Base-by-base conservation (phyloP, 768 basidiomycete species). In the Leccinum variicolor region DNA sequence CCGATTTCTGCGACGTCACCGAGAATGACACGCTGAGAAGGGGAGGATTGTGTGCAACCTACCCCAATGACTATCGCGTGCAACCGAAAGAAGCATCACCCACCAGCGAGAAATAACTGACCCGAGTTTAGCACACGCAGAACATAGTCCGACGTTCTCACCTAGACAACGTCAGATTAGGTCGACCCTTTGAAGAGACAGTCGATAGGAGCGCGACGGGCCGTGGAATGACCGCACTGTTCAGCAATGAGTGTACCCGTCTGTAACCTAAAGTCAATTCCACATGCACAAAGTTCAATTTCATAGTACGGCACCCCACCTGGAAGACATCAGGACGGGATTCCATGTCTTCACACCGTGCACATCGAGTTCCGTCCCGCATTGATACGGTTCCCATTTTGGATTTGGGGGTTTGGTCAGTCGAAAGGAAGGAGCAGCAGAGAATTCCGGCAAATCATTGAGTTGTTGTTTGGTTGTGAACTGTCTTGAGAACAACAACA, bases 81-180 rank as follows among this genome's bases (percentile, higher is more conserved):
- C 56, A 36, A 58, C 64, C 25, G 62, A 56, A 67, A 50, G 61
- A 62, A 43, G 43, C 48, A 36, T 33, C n/a, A 23, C 68, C 56
- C 62, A 82, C 83, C 76, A 84, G 76, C n/a, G 84, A 84, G 71
- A 88, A 86, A 69, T 85, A 88, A 54, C 82, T 76, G 36, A 15
- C 39, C 55, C 46, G 19, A 29, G 49, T 17, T 56, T 25, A 52
- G 64, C 63, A 62, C 50, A 58, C 55, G 23, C 59, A 28, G n/a
- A 36, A 41, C 36, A 52, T n/a, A 57, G 36, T 19, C 9, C 41
- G 46, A 26, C 19, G 75, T 17, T 64, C 70, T 60, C 66, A 84
- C 80, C 86, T 88, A 73, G 87, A 86, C 1, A 85, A 83, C 5
- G 86, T 84, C 48, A 90, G 79, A 71, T 88, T 90, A 19, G 76